These are phyloP conservation scores for Annona squamosa DNA, from an alignment of 164 flowering plant genomes.

Conservation along the genomic window DNA sequence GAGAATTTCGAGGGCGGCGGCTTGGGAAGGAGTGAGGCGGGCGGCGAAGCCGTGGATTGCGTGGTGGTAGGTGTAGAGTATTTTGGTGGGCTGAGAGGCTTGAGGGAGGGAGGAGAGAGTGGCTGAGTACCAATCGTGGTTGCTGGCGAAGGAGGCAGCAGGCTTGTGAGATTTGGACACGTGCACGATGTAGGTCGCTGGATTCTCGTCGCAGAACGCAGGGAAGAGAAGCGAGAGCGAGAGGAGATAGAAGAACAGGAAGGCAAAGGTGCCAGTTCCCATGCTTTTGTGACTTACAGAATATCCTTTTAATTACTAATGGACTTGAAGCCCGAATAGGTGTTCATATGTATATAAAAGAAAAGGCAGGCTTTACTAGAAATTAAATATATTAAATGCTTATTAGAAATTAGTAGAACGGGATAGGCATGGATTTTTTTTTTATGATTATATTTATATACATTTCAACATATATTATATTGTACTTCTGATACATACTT, in stretches of 20 bases:
- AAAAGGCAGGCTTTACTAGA: too few species aligned
- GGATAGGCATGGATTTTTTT: too few species aligned
- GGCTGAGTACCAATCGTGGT: conserved; percentile 23
- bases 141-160: background rate
- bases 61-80: conserved; percentile 23
- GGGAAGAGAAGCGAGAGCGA: conserved; percentile 2
- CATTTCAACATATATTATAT: too few species aligned
- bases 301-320: too few species aligned
- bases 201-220: background rate
- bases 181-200: conserved; percentile 20
- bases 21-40: conserved; percentile 46
- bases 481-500: too few species aligned
- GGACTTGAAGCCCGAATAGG: too few species aligned
- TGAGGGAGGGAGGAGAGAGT: conserved; percentile 15
- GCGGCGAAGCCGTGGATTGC: conserved; percentile 83
- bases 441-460: too few species aligned
- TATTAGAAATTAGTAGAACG: too few species aligned
- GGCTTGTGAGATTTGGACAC: conserved; percentile 21
- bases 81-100: conserved; percentile 11
- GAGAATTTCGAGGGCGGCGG: conserved; percentile 26
- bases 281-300: background rate
- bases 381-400: too few species aligned
- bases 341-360: too few species aligned
- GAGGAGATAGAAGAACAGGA: conserved; percentile 2
- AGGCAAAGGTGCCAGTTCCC: background rate